Percentiles rank a stretch among this genome's conserved stretches.
These are phyloP conservation scores for Camelina laxa DNA, from an alignment of 345 rosid genomes.

Conservation along the genomic window DNA sequence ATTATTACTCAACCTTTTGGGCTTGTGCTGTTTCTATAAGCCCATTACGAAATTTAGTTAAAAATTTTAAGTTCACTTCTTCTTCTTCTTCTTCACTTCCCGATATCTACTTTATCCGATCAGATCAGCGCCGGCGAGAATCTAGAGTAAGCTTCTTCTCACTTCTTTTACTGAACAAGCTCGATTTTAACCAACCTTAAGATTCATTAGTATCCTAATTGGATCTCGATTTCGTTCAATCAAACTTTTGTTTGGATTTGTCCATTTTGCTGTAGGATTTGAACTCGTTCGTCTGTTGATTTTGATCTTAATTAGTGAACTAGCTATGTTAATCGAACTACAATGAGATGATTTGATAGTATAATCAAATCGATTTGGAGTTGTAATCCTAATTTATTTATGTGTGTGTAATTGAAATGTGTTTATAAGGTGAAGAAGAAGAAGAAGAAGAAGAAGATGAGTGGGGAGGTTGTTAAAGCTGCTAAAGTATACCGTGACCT, in stretches of 20 bases:
- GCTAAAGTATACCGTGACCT: constrained; percentile 66
- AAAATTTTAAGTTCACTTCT: not conserved
- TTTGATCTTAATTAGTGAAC: no score
- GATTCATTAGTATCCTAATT: constrained; percentile 11
- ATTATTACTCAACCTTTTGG: no score
- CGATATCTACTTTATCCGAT: constrained; percentile 39
- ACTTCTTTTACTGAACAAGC: constrained; percentile 9
- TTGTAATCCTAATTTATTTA: not conserved
- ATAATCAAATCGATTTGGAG: not conserved
- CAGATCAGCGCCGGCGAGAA: constrained; percentile 34
- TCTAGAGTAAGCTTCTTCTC: constrained; percentile 40
- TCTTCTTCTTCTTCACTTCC: constrained; percentile 22
- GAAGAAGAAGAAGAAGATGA: constrained; percentile 57
- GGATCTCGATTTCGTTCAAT: constrained; percentile 18
- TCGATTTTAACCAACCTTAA: constrained; percentile 8
- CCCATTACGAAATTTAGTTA: not conserved
- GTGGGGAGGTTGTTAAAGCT: constrained; percentile 51
- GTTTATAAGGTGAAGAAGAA: not conserved
- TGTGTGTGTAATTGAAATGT: not conserved
- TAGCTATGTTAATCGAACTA: no score
- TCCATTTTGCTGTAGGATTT: no score
- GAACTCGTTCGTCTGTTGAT: no score
- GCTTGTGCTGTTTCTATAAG: not conserved
- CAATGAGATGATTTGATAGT: not conserved
- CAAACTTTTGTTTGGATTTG: constrained; percentile 1